Base-by-base conservation (phyloP, 2,329 filamentous ascomycete species). In the Epichloe brachyelytri region DNA sequence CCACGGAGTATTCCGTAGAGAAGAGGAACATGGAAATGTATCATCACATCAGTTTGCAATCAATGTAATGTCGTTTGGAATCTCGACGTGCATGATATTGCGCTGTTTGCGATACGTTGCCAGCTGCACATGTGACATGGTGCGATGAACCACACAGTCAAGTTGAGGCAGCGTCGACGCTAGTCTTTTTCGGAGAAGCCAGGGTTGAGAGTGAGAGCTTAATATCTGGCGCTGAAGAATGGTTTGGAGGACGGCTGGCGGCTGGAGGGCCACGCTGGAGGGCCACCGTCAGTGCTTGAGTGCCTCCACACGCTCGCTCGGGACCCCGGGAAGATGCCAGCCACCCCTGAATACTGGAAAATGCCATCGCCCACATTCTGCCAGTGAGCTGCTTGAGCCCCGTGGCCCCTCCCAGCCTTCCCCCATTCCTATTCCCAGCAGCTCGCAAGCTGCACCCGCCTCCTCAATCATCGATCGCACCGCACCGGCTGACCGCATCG, bases 371-470 rank as follows among this genome's bases (percentile, higher is more conserved):
- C 37, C 17, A n/a, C 37, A 15, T 7, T 39, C 38, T 40, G 38
- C n/a, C n/a, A 26, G 17, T 15, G 22, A 6, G 26, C 38, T 44
- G 40, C 33, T 36, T 19, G 7, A 15, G 20, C 37, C 30, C 48
- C 48, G 30, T 30, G 26, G 36, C 22, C 37, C 39, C n/a, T 47
- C 41, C 46, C 46, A 48, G 36, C 46, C 50, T 49, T 48, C 15
- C 19, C 15, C 49, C 48, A 34, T 40, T 17, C 22, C 43, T 19
- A 26, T 43, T 43, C 43, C 14, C 36, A 26, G 30, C 38, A 26
- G 33, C 26, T 36, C 22, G 33, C 20, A 12, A 30, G 11, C 46
- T 33, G 19, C 40, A 37, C 33, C 34, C 40, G 43, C 33, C 19
- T 40, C 45, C 17, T 38, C 39, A 39, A 7, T 19, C 17, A 33